phyloP scores from a whole-genome alignment of 129 eudicot species.

The Logfia minima region DNA sequence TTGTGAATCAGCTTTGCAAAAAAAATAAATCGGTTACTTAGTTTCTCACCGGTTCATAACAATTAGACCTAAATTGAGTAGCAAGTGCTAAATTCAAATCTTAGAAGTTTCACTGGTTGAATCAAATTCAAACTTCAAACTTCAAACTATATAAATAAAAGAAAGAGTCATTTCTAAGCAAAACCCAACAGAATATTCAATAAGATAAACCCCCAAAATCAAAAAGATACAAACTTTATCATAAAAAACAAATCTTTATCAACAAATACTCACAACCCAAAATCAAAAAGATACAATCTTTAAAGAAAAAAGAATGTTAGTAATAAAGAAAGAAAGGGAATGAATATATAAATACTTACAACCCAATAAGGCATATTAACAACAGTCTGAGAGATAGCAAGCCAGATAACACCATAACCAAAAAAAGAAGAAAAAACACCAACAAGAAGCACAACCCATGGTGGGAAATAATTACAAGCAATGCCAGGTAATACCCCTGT shows the following conservation, averaged over 20 bases:
- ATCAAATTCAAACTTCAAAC: not conserved
- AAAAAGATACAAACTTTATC: not conserved
- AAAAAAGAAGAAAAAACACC: slow-evolving; percentile 61
- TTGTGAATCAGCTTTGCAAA: not conserved
- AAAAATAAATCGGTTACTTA: not conserved
- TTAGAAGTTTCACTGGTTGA: not conserved
- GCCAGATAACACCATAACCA: slow-evolving; percentile 93
- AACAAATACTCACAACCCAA: slow-evolving; percentile 61
- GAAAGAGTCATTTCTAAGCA: not conserved
- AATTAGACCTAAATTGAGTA: not conserved
- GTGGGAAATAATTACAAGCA: slow-evolving; percentile 79
- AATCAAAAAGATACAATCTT: slow-evolving; percentile 42
- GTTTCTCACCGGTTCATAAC: not conserved
- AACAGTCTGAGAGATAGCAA: slow-evolving; percentile 78
- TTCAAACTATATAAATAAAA: not conserved
- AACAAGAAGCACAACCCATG: slow-evolving; percentile 76
- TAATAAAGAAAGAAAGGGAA: not conserved
- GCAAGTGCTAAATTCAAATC: not conserved
- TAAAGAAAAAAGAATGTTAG: not conserved
- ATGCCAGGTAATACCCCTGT: slow-evolving; percentile 82
- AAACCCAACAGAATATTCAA: not conserved
- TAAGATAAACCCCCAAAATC: slow-evolving; percentile 5
- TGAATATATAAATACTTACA: slow-evolving; percentile 46
- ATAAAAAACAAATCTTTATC: slow-evolving; percentile 14
- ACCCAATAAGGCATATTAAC: slow-evolving; percentile 73